Conservation (phyloP, 1,284 basidiomycete species). For the Meira nashicola region DNA sequence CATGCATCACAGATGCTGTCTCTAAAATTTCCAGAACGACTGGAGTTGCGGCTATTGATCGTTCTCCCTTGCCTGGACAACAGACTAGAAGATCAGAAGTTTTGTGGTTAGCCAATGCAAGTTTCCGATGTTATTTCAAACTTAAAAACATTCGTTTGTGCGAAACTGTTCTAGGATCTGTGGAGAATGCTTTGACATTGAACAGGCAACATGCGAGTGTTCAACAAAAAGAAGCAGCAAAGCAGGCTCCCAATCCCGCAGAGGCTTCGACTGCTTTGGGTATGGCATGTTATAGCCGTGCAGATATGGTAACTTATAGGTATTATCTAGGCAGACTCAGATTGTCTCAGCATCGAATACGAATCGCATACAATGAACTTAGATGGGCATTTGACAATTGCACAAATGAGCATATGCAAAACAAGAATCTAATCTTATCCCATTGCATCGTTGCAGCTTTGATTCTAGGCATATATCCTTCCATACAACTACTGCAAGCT, state of each 20-base stretch:
- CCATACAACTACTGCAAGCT: constrained; percentile 30
- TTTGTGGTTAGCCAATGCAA: constrained; percentile 46
- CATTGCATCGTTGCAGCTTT: constrained; percentile 53
- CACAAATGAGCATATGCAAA: constrained; percentile 15
- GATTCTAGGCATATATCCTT: constrained; percentile 53
- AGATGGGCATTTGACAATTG: constrained; percentile 53
- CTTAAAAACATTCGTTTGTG: constrained; percentile 54
- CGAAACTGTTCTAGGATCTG: constrained; percentile 55
- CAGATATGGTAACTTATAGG: constrained; percentile 53
- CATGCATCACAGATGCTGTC: constrained; percentile 39
- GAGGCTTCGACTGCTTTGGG: constrained; percentile 19
- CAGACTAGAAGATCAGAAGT: constrained; percentile 47
- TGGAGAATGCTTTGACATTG: constrained; percentile 51
- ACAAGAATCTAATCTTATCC: constrained; percentile 49
- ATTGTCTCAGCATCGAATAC: constrained; percentile 54
- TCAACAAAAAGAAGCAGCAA: constrained; percentile 4
- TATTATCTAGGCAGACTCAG: constrained; percentile 55
- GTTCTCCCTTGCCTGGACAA: constrained; percentile 27
- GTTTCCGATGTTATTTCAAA: constrained; percentile 50
- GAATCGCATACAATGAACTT: constrained; percentile 51
- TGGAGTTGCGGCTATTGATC: constrained; percentile 48
- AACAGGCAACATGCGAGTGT: constrained; percentile 23
- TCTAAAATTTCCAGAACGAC: constrained; percentile 45
- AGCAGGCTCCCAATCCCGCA: constrained; percentile 10
- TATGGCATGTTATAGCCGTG: constrained; percentile 49